Conservation (phyloP, 1,284 basidiomycete genomes). For the Ceratobasidium sp. region DNA sequence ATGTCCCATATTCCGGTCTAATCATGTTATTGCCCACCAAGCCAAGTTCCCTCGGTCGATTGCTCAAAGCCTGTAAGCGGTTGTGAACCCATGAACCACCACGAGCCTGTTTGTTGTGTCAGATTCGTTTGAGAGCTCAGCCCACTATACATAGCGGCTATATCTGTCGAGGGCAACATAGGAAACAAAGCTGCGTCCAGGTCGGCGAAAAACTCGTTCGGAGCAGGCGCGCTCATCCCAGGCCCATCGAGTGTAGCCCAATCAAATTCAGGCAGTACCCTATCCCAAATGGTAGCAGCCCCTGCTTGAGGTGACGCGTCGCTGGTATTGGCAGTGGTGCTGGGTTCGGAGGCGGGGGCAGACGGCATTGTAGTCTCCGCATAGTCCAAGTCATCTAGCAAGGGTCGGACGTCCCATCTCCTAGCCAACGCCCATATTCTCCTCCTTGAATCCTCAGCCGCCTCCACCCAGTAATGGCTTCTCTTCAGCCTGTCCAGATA, state of each 20-base stretch:
- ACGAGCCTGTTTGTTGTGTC: not conserved
- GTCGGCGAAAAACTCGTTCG: not conserved
- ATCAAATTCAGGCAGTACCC: not conserved
- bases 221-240: not conserved
- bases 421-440: slow-evolving; percentile 30
- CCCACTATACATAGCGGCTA: slow-evolving; percentile 3
- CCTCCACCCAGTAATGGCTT: slow-evolving; percentile 15
- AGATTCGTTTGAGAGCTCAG: not conserved
- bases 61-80: not conserved
- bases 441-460: slow-evolving; percentile 29
- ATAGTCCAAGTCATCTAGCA: not conserved
- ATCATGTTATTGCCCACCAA: not conserved
- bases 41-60: not conserved
- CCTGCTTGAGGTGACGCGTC: not conserved
- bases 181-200: not conserved
- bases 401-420: slow-evolving; percentile 18
- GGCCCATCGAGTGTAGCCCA: not conserved
- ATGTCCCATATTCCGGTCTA: not conserved
- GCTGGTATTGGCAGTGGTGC: not conserved
- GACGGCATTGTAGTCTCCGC: not conserved
- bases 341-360: not conserved
- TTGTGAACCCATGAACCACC: slow-evolving; percentile 26
- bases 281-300: not conserved
- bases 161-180: not conserved
- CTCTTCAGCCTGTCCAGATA: slow-evolving; percentile 17